Evolutionary conservation across 441 rosid genomes (phyloP).

Genomic region (Populus hybrid): DNA sequence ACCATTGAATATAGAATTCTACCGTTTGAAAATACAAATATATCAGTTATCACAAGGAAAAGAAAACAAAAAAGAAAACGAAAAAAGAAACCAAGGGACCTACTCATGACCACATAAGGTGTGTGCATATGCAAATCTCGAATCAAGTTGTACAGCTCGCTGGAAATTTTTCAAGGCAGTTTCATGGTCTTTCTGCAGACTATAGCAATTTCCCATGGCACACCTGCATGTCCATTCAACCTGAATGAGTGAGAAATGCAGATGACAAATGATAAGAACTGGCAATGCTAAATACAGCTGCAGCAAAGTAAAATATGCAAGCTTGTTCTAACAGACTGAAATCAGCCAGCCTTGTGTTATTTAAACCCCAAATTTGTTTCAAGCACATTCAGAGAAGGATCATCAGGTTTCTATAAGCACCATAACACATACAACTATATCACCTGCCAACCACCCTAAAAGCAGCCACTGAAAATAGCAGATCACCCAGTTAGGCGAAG

Average conservation of each 20-base stretch:
- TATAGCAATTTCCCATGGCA: slow-evolving; percentile 97
- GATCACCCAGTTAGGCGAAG: not conserved
- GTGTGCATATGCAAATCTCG: slow-evolving; percentile 93
- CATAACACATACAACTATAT: not conserved
- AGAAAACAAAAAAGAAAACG: not conserved
- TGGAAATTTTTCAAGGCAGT: slow-evolving; percentile 92
- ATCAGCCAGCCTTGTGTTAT: not conserved
- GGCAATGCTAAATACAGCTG: not conserved
- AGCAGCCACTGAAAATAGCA: slow-evolving; percentile 5
- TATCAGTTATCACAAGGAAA: not conserved
- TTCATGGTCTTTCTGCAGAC: slow-evolving; percentile 98
- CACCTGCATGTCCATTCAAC: slow-evolving; percentile 57
- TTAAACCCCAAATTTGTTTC: slow-evolving; percentile 5
- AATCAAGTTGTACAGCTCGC: slow-evolving; percentile 82
- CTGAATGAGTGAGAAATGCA: not conserved
- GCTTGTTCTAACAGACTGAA: not conserved
- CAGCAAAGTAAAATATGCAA: not conserved
- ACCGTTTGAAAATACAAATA: not conserved
- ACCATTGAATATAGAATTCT: slow-evolving; percentile 5
- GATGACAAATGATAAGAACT: not conserved
- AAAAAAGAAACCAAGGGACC: slow-evolving; percentile 24
- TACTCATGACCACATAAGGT: slow-evolving; percentile 99
- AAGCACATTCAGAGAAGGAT: not conserved
- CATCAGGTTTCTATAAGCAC: not conserved
- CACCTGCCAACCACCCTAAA: slow-evolving; percentile 6